Conservation (phyloP, 345 rosid genomes). For the Hibiscus mutabilis region DNA sequence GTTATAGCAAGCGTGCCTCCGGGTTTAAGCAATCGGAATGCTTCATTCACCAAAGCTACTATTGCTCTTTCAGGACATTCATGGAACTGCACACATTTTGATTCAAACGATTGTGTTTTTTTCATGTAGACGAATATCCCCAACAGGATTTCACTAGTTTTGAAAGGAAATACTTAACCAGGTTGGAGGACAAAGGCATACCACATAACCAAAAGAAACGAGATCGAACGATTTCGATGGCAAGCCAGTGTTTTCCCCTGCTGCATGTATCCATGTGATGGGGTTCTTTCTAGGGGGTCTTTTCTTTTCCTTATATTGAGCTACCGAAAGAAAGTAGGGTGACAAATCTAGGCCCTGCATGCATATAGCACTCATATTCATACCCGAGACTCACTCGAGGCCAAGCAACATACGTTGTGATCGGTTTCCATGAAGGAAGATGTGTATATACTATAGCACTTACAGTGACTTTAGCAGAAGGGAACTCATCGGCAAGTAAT, state of each 20-base stretch:
- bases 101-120: neutral
- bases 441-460: conserved; percentile 15
- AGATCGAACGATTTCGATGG: conserved; percentile 48
- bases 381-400: neutral
- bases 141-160: neutral
- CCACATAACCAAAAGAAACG: conserved; percentile 45
- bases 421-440: neutral
- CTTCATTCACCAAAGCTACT: conserved; percentile 35
- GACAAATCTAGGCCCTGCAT: conserved; percentile 58
- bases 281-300: conserved; percentile 28
- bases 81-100: conserved; percentile 36
- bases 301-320: conserved; percentile 48
- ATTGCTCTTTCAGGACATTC: conserved; percentile 61
- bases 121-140: neutral
- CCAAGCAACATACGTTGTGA: neutral
- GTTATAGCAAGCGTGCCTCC: conserved; percentile 51
- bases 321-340: conserved; percentile 58
- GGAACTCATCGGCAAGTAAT: conserved; percentile 45
- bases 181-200: conserved; percentile 16
- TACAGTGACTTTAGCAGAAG: conserved; percentile 49
- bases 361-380: neutral
- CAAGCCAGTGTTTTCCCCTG: conserved; percentile 58
- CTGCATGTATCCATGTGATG: conserved; percentile 50
- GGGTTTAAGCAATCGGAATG: conserved; percentile 42
- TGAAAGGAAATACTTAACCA: neutral